Evolutionary conservation across 352 stramenopile species (phyloP).

Genomic region (Aphanomyces stellatus): DNA sequence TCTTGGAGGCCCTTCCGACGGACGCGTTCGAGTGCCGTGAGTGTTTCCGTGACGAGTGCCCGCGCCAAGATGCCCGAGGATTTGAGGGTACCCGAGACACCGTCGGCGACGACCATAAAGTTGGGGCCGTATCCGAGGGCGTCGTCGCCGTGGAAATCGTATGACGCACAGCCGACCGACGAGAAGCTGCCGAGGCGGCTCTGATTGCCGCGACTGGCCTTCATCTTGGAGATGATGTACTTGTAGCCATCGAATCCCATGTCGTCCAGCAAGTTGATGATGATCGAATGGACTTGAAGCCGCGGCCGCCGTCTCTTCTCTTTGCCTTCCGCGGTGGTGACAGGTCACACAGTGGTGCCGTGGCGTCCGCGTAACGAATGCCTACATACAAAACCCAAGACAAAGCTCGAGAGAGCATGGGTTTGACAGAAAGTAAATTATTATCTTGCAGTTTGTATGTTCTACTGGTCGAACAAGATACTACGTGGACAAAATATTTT

Average conservation of each 20-base stretch:
- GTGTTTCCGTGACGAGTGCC: conserved; percentile 68
- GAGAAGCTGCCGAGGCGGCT: conserved; percentile 35
- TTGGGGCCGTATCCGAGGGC: conserved; percentile 72
- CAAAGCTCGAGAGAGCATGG: too few relatives aligned
- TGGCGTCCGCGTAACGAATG: too few relatives aligned
- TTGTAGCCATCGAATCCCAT: conserved; percentile 17
- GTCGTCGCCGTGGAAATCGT: conserved; percentile 81
- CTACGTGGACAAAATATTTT: too few relatives aligned
- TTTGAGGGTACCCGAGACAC: conserved; percentile 80
- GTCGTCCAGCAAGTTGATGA: too few relatives aligned
- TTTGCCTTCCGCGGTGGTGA: too few relatives aligned
- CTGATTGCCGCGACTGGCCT: conserved; percentile 19
- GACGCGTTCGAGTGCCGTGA: conserved; percentile 57
- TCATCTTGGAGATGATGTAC: conserved; percentile 19
- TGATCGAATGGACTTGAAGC: too few relatives aligned
- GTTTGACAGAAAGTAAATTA: too few relatives aligned
- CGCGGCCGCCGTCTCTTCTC: too few relatives aligned
- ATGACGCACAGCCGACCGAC: conserved; percentile 62
- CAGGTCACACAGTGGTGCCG: too few relatives aligned
- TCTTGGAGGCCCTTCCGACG: conserved; percentile 38
- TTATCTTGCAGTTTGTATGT: too few relatives aligned
- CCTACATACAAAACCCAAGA: too few relatives aligned
- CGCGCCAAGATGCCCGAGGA: conserved; percentile 68
- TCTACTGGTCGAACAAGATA: too few relatives aligned
- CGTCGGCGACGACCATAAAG: conserved; percentile 83